Conservation (phyloP, 768 basidiomycete genomes). For the Lactifluus volemus region DNA sequence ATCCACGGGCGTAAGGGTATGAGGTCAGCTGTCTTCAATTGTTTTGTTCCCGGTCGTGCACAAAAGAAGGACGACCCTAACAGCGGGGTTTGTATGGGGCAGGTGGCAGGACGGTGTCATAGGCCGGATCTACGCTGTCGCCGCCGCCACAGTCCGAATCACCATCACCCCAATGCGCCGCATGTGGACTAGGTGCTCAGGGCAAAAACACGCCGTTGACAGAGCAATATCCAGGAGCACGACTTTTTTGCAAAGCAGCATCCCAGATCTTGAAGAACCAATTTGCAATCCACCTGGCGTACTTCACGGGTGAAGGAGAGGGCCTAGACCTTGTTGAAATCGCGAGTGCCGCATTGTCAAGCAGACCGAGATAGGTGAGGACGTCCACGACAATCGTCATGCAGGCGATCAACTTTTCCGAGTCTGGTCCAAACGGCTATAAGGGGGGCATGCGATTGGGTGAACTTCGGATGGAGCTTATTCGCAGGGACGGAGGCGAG, state of each 20-base stretch:
- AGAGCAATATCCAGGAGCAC: background rate
- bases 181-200: background rate
- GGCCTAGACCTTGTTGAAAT: background rate
- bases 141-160: background rate
- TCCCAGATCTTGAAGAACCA: background rate
- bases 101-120: background rate
- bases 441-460: background rate
- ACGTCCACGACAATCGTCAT: background rate
- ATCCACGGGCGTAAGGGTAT: background rate
- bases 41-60: background rate
- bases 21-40: background rate
- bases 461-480: background rate
- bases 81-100: background rate
- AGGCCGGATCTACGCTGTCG: background rate
- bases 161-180: background rate
- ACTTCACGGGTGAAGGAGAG: background rate
- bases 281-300: background rate
- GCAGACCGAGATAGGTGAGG: background rate
- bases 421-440: background rate
- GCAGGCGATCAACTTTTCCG: background rate
- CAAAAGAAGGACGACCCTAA: background rate
- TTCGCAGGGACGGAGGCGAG: background rate
- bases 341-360: background rate
- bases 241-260: background rate
- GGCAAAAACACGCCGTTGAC: background rate